Evolutionary conservation across 2,329 filamentous ascomycete genomes (phyloP), one percentile per base, ranked within the genome.

Genomic region (Cordyceps militaris): DNA sequence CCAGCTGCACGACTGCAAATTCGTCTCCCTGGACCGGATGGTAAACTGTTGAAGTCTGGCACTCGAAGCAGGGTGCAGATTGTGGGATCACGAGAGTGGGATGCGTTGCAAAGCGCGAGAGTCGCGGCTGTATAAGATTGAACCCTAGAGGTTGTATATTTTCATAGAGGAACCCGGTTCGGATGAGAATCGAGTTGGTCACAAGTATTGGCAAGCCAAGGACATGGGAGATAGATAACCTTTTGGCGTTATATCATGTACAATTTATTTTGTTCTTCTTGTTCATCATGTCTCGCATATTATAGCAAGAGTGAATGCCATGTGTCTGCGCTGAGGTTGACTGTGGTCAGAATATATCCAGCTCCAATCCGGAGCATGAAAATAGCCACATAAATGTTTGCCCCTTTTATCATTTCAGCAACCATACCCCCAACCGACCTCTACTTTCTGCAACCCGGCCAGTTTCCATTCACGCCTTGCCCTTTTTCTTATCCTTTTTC

Each of bases 71-170:
- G 75, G 14, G 77, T 83, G 50, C 75, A 78, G 62, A 79, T 84
- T 65, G 75, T 79, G 3, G 79, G 79, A 60, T 78, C 77, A 19
- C 69, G 72, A 54, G 79, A 82, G 68, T 84, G 81, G 81, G 80
- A 82, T 63, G 75, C 73, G 14, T 64, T 83, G 57, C 77, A 81
- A 66, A 78, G 78, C 44, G 70, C 74, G 46, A 65, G 69, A 26
- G 60, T 69, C 38, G 65, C 61, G 16, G 62, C 63, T 61, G 64
- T 67, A 60, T 72, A 60, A 69, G 38, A 32, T 46, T 32, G 51
- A 57, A 56, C 44, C 44, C 8, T n/a, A 16, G 14, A 16, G 11
- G 3, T n/a, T 59, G 56, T 60, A 53, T 54, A 57, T 52, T 49
- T 60, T 48, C 26, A 53, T 42, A 40, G 24, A 24, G 53, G 32